Base-by-base conservation (phyloP, 306 rosid genomes). In the Quercus dentata region DNA sequence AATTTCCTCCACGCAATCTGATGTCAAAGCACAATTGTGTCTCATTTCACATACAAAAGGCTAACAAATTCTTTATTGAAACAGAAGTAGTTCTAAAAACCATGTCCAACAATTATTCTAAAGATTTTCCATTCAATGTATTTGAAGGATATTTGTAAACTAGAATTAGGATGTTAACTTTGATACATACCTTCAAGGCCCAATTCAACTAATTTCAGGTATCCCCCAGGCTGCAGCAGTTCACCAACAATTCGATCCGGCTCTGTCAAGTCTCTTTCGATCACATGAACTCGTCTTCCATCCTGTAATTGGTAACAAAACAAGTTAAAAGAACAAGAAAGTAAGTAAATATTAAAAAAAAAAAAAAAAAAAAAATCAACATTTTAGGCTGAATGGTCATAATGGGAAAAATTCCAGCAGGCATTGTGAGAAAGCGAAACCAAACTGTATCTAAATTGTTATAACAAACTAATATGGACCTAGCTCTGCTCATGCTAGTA, bases 221-320 rank as follows among this genome's bases (percentile, higher is more conserved):
- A 89, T 15, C 97, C 93, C 57, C 97, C 92, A 13, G 93, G 97
- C 86, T 87, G 97, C 52, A 91, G 89, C 74, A 91, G 88, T 80
- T 91, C 97, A 7, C 97, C 97, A 6, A 89, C 87, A 51, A 91
- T 88, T 80, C 97, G 78, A 64, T 91, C 86, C 1, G 90, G 91
- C 88, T 88, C 92, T 6, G 80, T 77, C 75, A 88, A 86, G 84
- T 86, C 88, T 80, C 91, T 89, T 81, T 91, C 97, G n/a, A 91
- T 78, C 75, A 91, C 90, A 64, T 28, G 89, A 76, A 91, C 91
- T 23, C 38, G 56, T 35, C 91, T 83, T 61, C 90, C 94, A 74
- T 89, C 97, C 94, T 91, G 77, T 72, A 65, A 51, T 76, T 64
- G 59, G 54, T 31, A 72, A 58, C 59, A 75, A 46, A 44, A 35